Percentiles rank a stretch among this genome's conserved stretches.
phyloP scores from a whole-genome alignment of 2,329 filamentous ascomycete genomes.

The Diaporthe ilicicola region DNA sequence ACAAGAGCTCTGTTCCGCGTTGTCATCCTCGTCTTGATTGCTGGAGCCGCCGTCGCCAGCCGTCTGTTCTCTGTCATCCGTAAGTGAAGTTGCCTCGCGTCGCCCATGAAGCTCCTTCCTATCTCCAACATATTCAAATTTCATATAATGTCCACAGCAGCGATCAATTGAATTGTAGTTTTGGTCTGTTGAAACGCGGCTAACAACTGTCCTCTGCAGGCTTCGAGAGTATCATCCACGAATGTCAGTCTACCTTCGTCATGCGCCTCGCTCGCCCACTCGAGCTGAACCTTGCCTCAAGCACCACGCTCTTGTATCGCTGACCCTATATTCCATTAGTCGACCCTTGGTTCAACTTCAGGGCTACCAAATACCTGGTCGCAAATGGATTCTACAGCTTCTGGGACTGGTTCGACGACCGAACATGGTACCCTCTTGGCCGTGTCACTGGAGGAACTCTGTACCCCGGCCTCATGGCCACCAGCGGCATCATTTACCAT shows the following conservation, averaged over 20 bases:
- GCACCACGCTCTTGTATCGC: constrained; percentile 39
- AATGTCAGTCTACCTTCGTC: constrained; percentile 74
- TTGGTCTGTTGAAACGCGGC: constrained; percentile 34
- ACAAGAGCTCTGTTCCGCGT: constrained; percentile 86
- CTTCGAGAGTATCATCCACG: constrained; percentile 99
- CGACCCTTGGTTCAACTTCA: constrained; percentile 99
- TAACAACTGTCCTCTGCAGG: constrained; percentile 59
- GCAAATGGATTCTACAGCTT: constrained; percentile 98
- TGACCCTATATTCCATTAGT: constrained; percentile 63
- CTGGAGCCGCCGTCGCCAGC: constrained; percentile 88
- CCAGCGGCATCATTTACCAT: constrained; percentile 96
- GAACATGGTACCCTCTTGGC: constrained; percentile 98
- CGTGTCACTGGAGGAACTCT: constrained; percentile 99
- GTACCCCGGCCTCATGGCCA: constrained; percentile 98
- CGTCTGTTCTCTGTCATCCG: constrained; percentile 98
- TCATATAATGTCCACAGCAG: not conserved
- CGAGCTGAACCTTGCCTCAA: constrained; percentile 16
- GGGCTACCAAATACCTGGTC: constrained; percentile 97
- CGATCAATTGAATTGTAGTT: not conserved
- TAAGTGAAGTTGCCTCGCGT: constrained; percentile 57
- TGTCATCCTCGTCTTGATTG: constrained; percentile 90
- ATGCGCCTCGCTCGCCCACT: constrained; percentile 33
- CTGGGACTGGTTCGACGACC: constrained; percentile 99
- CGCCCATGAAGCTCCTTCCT: constrained; percentile 29
- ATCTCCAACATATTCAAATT: constrained; percentile 27